These are phyloP conservation scores for Harringtonia lauricola DNA, from an alignment of 2,329 filamentous ascomycete species.

Conservation along the genomic window DNA sequence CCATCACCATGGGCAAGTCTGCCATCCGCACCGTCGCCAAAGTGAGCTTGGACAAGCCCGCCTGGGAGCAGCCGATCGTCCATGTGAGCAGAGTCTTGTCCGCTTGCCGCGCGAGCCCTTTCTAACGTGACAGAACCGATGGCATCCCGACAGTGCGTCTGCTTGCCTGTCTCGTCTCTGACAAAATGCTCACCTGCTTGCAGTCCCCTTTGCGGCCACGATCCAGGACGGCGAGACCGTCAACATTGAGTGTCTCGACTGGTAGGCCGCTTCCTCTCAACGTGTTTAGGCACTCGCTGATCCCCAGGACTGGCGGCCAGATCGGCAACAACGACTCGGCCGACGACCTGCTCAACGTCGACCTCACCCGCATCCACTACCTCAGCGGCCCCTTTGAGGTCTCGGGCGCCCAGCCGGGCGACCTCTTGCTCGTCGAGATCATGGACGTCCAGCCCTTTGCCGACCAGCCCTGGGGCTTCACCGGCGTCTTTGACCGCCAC, in stretches of 20 bases:
- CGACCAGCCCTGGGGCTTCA: constrained; percentile 83
- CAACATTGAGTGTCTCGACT: constrained; percentile 88
- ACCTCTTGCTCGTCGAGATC: constrained; percentile 78
- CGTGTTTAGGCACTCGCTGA: neutral
- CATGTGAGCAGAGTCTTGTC: constrained; percentile 43
- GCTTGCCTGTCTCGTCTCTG: neutral
- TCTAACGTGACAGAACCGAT: constrained; percentile 55
- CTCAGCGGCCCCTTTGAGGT: constrained; percentile 84
- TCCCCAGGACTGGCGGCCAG: constrained; percentile 56
- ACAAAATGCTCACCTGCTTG: too few relatives aligned
- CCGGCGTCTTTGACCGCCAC: constrained; percentile 64
- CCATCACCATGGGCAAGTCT: constrained; percentile 21
- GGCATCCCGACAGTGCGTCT: constrained; percentile 75
- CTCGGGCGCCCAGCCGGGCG: constrained; percentile 72
- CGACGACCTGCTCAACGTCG: constrained; percentile 77
- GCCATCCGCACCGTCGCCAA: constrained; percentile 61
- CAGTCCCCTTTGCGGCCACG: constrained; percentile 61
- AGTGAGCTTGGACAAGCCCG: constrained; percentile 62
- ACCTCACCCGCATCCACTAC: constrained; percentile 78
- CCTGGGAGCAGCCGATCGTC: constrained; percentile 55
- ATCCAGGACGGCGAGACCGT: constrained; percentile 80
- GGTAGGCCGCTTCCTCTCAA: constrained; percentile 26
- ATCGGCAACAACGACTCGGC: constrained; percentile 83
- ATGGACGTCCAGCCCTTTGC: constrained; percentile 86
- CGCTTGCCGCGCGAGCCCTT: neutral